Percentiles rank a stretch among this genome's conserved stretches.
phyloP scores from a whole-genome alignment of 805 yeast genomes.

The Danielozyma ontarioensis region DNA sequence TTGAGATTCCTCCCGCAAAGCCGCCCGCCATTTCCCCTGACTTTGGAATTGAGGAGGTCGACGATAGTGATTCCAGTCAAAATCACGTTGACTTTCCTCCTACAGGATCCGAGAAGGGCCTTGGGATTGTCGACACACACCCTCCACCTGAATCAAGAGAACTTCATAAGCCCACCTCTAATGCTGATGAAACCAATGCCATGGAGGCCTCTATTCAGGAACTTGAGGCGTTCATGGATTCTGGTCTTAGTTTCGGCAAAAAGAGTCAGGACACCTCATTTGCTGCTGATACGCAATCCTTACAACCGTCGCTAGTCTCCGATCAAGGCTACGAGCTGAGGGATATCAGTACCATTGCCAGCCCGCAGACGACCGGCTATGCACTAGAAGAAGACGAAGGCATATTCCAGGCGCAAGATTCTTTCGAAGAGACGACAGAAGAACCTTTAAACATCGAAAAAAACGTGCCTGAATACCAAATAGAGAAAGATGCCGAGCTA shows the following conservation, averaged over 20 bases:
- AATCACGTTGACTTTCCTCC: neutral
- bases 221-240: conserved; percentile 34
- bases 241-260: conserved; percentile 18
- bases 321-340: neutral
- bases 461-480: conserved; percentile 4
- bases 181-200: conserved; percentile 8
- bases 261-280: conserved; percentile 1
- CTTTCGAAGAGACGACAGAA: neutral
- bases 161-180: conserved; percentile 12
- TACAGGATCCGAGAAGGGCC: neutral
- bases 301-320: neutral
- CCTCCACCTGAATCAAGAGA: too few relatives aligned
- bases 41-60: conserved; percentile 35
- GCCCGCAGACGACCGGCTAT: conserved; percentile 1
- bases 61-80: conserved; percentile 13
- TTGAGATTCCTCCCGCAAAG: neutral
- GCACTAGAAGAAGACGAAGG: conserved; percentile 9
- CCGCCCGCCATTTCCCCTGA: conserved; percentile 15
- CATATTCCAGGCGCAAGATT: conserved; percentile 1
- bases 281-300: too few relatives aligned
- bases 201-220: conserved; percentile 35
- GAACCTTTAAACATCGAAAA: conserved; percentile 1
- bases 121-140: too few relatives aligned
- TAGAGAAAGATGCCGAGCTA: conserved; percentile 37
- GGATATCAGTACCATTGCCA: neutral